These are phyloP conservation scores for Seiridium cupressi DNA, from an alignment of 2,329 filamentous ascomycete genomes.

Conservation along the genomic window DNA sequence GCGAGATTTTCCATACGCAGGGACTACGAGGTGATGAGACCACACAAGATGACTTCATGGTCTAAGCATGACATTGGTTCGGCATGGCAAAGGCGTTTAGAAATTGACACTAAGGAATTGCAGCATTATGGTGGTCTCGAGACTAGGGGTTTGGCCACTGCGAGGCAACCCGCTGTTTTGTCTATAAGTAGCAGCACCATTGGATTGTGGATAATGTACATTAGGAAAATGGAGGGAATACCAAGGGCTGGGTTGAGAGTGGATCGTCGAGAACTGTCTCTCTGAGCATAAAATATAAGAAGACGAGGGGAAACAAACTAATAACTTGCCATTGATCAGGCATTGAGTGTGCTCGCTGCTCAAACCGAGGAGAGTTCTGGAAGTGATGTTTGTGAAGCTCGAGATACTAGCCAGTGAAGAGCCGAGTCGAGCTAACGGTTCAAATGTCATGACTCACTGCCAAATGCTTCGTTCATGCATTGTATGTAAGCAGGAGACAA, in stretches of 20 bases:
- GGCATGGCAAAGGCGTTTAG: conserved; percentile 7
- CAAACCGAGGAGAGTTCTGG: too few species aligned
- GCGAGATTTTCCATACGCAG: not conserved
- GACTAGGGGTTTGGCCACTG: not conserved
- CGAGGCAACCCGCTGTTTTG: not conserved
- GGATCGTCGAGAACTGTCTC: not conserved
- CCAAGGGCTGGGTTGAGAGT: not conserved
- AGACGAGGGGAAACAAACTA: not conserved
- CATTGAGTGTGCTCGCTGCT: not conserved
- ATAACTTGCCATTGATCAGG: not conserved
- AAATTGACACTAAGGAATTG: not conserved
- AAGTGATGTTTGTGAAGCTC: too few species aligned
- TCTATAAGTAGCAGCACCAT: not conserved
- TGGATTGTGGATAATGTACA: conserved; percentile 1
- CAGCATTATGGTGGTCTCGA: not conserved
- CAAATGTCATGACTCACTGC: too few species aligned
- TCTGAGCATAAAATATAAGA: not conserved
- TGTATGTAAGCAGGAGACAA: too few species aligned
- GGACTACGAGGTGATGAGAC: conserved; percentile 5
- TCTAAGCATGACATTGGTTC: conserved; percentile 6
- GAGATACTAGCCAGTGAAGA: too few species aligned
- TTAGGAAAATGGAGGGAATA: not conserved
- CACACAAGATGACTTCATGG: conserved; percentile 5
- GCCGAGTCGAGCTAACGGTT: too few species aligned
- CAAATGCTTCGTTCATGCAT: too few species aligned